phyloP scores from a whole-genome alignment of 495 filamentous ascomycete species.

The Lepraria neglecta region DNA sequence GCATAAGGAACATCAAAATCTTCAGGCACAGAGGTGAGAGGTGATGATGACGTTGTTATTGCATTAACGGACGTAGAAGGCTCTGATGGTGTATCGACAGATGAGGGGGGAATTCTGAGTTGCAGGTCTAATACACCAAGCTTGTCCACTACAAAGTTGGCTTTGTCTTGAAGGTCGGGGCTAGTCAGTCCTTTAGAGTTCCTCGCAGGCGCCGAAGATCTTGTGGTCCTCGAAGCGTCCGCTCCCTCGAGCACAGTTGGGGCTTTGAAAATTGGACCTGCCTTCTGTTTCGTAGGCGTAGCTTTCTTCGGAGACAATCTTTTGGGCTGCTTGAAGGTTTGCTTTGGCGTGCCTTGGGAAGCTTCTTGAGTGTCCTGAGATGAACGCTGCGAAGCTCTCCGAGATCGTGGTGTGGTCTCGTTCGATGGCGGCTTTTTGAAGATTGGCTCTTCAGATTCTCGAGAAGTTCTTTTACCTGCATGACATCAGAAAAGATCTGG shows the following conservation, averaged over 20 bases:
- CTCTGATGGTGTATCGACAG: background rate
- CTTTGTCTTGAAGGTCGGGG: background rate
- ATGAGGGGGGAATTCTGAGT: background rate
- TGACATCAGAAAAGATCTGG: background rate
- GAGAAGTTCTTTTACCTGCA: background rate
- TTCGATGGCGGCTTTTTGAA: background rate
- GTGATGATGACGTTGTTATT: background rate
- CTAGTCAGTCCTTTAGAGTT: background rate
- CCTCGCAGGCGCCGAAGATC: background rate
- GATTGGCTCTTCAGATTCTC: background rate
- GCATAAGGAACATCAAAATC: background rate
- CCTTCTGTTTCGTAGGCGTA: background rate
- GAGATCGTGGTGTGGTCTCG: slow-evolving; percentile 3
- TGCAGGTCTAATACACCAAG: slow-evolving; percentile 8
- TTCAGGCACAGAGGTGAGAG: slow-evolving; percentile 12
- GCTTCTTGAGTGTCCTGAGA: background rate
- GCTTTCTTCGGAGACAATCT: slow-evolving; percentile 7
- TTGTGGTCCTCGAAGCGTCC: background rate
- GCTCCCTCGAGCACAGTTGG: background rate
- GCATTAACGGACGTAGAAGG: slow-evolving; percentile 12
- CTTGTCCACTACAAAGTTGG: background rate
- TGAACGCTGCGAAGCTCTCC: slow-evolving; percentile 13
- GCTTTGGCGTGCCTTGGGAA: slow-evolving; percentile 1
- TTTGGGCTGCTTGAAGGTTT: slow-evolving; percentile 13
- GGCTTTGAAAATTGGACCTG: background rate